Evolutionary conservation across 1,139 yeast species (phyloP).

Genomic region (Pichia cactophila): DNA sequence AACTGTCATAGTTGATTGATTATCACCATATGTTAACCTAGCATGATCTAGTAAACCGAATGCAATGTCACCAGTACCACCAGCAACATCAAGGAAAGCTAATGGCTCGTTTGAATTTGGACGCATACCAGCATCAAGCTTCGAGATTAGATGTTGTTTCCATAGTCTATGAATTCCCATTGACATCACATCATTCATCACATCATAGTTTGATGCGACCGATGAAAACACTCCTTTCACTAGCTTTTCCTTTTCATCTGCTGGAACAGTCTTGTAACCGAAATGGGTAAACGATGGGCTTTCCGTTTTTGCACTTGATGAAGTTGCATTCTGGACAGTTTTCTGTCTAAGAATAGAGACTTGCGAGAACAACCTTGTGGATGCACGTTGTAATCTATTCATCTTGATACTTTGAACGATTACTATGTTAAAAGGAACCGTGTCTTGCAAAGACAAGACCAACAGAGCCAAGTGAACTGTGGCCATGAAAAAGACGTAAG

Average conservation of each 20-base stretch:
- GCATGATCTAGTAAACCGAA: slow-evolving; percentile 93
- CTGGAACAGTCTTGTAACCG: slow-evolving; percentile 81
- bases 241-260: slow-evolving; percentile 72
- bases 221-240: slow-evolving; percentile 90
- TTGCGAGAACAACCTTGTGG: slow-evolving; percentile 4
- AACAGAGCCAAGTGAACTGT: no score
- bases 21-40: slow-evolving; percentile 67
- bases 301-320: background rate
- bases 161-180: slow-evolving; percentile 90
- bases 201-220: slow-evolving; percentile 89
- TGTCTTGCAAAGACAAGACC: no score
- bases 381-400: background rate
- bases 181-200: slow-evolving; percentile 98
- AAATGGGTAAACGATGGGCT: slow-evolving; percentile 55
- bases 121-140: slow-evolving; percentile 89
- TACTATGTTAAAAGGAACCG: no score
- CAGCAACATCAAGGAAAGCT: slow-evolving; percentile 92
- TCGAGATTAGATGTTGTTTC: slow-evolving; percentile 84
- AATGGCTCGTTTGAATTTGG: slow-evolving; percentile 69
- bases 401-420: background rate
- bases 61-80: slow-evolving; percentile 98
- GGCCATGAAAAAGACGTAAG: no score
- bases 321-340: background rate
- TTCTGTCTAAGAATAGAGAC: background rate
- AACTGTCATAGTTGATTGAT: slow-evolving; percentile 71